Evolutionary conservation across 257 asterid genomes (phyloP).

Genomic region (Ehretia macrophylla): DNA sequence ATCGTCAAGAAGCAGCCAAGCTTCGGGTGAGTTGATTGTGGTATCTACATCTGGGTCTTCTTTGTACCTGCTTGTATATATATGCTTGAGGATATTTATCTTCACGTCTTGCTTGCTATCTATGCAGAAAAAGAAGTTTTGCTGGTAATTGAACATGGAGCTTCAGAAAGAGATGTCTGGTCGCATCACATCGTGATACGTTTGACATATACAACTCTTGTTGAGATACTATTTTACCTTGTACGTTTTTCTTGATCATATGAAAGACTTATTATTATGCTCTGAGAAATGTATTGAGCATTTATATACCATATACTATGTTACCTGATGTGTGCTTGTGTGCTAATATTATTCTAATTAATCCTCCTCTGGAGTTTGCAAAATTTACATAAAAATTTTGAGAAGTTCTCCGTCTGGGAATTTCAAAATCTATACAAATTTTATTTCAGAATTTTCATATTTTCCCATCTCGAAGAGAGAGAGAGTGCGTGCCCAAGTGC

Average conservation of each 20-base stretch:
- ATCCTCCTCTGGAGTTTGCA: too few species aligned
- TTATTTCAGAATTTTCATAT: too few species aligned
- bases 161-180: background rate
- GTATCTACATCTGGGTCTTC: too few species aligned
- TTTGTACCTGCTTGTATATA: background rate
- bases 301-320: background rate
- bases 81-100: background rate
- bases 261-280: background rate
- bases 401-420: too few species aligned
- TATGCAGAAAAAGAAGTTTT: slow-evolving; percentile 70
- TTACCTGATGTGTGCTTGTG: background rate
- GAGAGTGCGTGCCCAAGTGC: too few species aligned
- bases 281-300: background rate
- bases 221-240: background rate
- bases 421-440: too few species aligned
- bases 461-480: too few species aligned
- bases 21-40: slow-evolving; percentile 46
- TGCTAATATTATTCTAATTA: background rate
- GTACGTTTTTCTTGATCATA: background rate
- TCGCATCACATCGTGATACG: background rate
- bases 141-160: slow-evolving; percentile 41
- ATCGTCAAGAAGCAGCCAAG: slow-evolving; percentile 76
- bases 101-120: slow-evolving; percentile 1
- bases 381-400: background rate
- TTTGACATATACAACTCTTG: background rate